A percentile compares a stretch with the other conserved stretches of the same genome.
Conservation (phyloP, 805 yeast genomes). For the Scheffersomyces stipitis region DNA sequence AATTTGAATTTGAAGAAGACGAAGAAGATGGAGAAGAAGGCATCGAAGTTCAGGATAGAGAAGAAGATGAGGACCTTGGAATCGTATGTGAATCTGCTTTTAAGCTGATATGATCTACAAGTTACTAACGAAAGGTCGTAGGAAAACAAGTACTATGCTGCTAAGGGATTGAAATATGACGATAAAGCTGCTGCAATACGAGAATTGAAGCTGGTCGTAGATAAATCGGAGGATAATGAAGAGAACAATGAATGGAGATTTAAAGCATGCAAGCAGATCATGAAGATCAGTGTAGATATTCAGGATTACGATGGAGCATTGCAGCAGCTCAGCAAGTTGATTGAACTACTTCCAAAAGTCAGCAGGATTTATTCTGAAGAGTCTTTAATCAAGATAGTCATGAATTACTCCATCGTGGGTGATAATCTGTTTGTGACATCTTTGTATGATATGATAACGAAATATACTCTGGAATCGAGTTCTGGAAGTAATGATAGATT, state of each 20-base stretch:
- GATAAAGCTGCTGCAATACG: conserved; percentile 23
- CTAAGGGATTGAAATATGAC: conserved; percentile 39
- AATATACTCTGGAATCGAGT: conserved; percentile 15
- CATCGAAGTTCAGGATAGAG: conserved; percentile 3
- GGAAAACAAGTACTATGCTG: conserved; percentile 36
- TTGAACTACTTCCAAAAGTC: conserved; percentile 23
- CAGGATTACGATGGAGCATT: conserved; percentile 24
- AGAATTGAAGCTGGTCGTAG: conserved; percentile 18
- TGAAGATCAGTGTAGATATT: conserved; percentile 31
- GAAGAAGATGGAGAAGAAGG: conserved; percentile 6
- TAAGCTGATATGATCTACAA: too few species aligned
- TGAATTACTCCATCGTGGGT: conserved; percentile 28
- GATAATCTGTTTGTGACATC: conserved; percentile 27
- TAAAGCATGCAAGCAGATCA: conserved; percentile 40
- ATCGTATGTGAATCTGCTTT: background rate
- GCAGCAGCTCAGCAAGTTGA: conserved; percentile 19
- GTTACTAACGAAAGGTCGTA: conserved; percentile 17
- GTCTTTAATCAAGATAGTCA: conserved; percentile 35
- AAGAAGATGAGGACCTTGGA: conserved; percentile 1
- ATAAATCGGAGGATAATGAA: conserved; percentile 4
- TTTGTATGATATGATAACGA: conserved; percentile 32
- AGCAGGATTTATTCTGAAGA: conserved; percentile 40
- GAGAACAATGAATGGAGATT: conserved; percentile 33
- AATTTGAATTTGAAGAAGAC: conserved; percentile 15
- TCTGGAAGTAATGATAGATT: conserved; percentile 13